These are phyloP conservation scores for Lagenidium giganteum DNA, from an alignment of 352 stramenopile species.

Conservation along the genomic window DNA sequence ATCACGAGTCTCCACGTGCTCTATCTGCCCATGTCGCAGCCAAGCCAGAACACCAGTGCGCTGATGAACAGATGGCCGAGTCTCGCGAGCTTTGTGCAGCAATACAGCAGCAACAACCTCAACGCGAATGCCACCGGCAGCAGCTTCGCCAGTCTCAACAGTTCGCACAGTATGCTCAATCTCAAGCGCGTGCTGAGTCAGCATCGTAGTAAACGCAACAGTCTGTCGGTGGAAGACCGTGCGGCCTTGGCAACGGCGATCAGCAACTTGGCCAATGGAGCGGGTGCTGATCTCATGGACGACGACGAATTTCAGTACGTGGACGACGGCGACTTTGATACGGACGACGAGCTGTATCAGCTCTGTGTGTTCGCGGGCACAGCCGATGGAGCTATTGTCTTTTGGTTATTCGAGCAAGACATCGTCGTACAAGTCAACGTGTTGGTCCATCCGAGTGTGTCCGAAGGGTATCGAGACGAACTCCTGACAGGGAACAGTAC, in stretches of 20 bases:
- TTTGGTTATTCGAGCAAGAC: slow-evolving; percentile 65
- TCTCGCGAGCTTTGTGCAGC: slow-evolving; percentile 25
- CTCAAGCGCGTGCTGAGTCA: slow-evolving; percentile 20
- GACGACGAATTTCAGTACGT: slow-evolving; percentile 32
- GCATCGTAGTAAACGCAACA: slow-evolving; percentile 14
- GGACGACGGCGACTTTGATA: slow-evolving; percentile 24
- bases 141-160: slow-evolving; percentile 11
- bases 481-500: not conserved
- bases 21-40: slow-evolving; percentile 52
- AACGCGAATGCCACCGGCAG: slow-evolving; percentile 1
- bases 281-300: slow-evolving; percentile 8
- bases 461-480: slow-evolving; percentile 11
- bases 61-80: slow-evolving; percentile 23
- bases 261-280: not conserved
- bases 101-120: slow-evolving; percentile 20
- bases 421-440: slow-evolving; percentile 61
- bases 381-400: slow-evolving; percentile 53
- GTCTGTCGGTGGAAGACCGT: slow-evolving; percentile 8
- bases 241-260: not conserved
- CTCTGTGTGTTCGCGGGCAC: slow-evolving; percentile 73
- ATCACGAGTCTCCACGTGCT: slow-evolving; percentile 59
- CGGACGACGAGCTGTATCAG: slow-evolving; percentile 33
- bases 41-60: slow-evolving; percentile 61
- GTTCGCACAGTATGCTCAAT: slow-evolving; percentile 19
- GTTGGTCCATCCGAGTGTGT: slow-evolving; percentile 27